Evolutionary conservation across 2,329 filamentous ascomycete genomes (phyloP).

Genomic region (Claviceps pazoutovae): DNA sequence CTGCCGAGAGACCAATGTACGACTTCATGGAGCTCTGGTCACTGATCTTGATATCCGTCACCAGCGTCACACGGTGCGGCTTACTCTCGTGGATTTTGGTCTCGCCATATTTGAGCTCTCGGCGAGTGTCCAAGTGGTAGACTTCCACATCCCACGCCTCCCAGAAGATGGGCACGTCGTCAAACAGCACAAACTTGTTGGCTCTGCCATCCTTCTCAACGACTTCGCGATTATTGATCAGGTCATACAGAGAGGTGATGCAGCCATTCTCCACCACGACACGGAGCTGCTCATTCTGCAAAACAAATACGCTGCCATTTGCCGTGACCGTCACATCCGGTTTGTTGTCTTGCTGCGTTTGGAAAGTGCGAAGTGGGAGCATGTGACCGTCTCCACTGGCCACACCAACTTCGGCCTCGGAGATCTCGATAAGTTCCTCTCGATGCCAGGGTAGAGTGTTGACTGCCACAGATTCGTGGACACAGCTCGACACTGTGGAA

Average conservation of each 20-base stretch:
- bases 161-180: constrained; percentile 96
- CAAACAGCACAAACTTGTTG: constrained; percentile 87
- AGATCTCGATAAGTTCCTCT: constrained; percentile 56
- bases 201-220: constrained; percentile 62
- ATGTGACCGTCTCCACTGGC: constrained; percentile 43
- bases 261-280: constrained; percentile 60
- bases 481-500: constrained; percentile 23
- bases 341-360: constrained; percentile 24
- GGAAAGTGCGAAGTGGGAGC: constrained; percentile 36
- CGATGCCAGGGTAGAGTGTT: constrained; percentile 85
- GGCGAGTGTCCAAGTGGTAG: constrained; percentile 77
- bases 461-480: constrained; percentile 46
- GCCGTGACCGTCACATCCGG: constrained; percentile 39
- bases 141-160: constrained; percentile 98
- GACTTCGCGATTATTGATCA: constrained; percentile 58
- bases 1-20: constrained; percentile 65
- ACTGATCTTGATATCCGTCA: constrained; percentile 78
- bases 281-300: constrained; percentile 64
- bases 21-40: constrained; percentile 76
- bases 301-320: constrained; percentile 49
- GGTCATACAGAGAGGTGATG: constrained; percentile 76
- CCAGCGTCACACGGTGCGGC: constrained; percentile 64
- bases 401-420: constrained; percentile 36
- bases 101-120: constrained; percentile 55
- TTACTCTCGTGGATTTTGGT: constrained; percentile 60